A percentile compares a stretch with the other conserved stretches of the same genome.
These are phyloP conservation scores for Daldinia childiae DNA, from an alignment of 495 filamentous ascomycete species.

Conservation along the genomic window DNA sequence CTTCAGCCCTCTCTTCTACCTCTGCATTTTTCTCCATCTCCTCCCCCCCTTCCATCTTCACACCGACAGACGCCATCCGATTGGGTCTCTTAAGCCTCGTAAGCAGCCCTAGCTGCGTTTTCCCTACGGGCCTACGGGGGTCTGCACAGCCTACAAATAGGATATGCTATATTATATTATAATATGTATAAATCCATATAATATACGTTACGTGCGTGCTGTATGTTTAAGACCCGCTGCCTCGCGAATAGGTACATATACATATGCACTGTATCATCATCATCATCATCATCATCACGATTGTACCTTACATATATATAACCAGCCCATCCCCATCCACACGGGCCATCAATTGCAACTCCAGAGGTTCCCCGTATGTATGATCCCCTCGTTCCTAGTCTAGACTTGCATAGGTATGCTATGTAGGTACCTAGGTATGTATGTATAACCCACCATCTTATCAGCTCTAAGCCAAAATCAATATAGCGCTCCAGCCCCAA, in stretches of 20 bases:
- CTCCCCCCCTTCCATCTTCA: slow-evolving; percentile 1
- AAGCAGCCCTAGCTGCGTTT: slow-evolving; percentile 16
- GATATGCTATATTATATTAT: neutral
- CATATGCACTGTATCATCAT: neutral
- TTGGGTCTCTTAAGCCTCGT: slow-evolving; percentile 26
- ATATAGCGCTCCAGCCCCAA: slow-evolving; percentile 8
- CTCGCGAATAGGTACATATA: neutral
- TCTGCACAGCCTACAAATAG: slow-evolving; percentile 3
- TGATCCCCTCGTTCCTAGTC: neutral
- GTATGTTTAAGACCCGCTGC: neutral
- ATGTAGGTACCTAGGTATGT: no score
- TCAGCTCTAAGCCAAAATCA: slow-evolving; percentile 10
- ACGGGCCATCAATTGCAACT: neutral
- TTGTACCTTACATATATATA: slow-evolving; percentile 29
- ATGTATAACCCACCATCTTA: slow-evolving; percentile 3
- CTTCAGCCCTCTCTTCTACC: slow-evolving; percentile 29
- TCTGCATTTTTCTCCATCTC: slow-evolving; percentile 7
- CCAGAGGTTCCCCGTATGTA: slow-evolving; percentile 2
- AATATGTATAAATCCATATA: slow-evolving; percentile 1
- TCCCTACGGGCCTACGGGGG: neutral
- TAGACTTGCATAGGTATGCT: no score
- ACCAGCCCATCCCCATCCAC: neutral
- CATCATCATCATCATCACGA: neutral
- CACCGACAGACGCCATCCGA: slow-evolving; percentile 36
- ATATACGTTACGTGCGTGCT: neutral